These are phyloP conservation scores for Adenanthera pavonina DNA, from an alignment of 306 rosid genomes.

Conservation along the genomic window DNA sequence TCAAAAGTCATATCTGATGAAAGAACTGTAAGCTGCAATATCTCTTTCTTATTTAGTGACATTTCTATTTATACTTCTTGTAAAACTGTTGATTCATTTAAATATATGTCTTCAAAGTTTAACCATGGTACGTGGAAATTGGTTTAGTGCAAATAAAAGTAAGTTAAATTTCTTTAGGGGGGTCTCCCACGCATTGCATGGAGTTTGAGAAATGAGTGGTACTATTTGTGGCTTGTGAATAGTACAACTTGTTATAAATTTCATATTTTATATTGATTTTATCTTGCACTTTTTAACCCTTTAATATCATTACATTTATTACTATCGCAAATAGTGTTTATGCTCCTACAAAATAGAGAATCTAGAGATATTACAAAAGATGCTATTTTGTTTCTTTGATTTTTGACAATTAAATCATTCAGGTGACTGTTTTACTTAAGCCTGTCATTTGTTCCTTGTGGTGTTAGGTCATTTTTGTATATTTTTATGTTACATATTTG, in stretches of 20 bases:
- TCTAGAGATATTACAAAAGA: not conserved
- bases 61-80: constrained; percentile 25
- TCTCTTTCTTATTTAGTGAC: constrained; percentile 34
- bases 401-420: not conserved
- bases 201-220: not conserved
- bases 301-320: not conserved
- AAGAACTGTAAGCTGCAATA: constrained; percentile 71
- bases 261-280: not conserved
- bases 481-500: not conserved
- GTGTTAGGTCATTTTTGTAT: not conserved
- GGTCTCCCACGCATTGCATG: not conserved
- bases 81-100: not conserved
- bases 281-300: not conserved
- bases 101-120: not conserved
- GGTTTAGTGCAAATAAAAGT: not conserved
- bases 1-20: constrained; percentile 89
- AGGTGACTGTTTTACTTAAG: not conserved
- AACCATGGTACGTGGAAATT: not conserved
- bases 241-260: not conserved
- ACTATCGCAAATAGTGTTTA: not conserved
- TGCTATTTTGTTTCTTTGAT: not conserved
- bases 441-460: constrained; percentile 8
- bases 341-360: not conserved
- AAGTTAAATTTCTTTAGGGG: not conserved
- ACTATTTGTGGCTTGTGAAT: not conserved